Evolutionary conservation across 108 stramenopile species (phyloP).

Genomic region (Discostella pseudostelligera): DNA sequence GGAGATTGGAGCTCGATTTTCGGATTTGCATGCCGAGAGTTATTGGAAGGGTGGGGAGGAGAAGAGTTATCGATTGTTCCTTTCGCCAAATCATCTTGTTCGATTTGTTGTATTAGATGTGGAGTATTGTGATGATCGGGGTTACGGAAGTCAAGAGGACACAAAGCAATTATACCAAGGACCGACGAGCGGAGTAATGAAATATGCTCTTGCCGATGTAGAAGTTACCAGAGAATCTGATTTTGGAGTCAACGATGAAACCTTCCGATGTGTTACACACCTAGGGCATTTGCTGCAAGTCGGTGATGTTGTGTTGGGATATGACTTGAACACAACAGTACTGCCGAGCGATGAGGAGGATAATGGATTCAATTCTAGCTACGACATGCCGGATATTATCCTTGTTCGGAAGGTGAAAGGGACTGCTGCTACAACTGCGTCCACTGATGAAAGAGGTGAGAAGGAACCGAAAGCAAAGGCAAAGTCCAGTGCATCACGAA

Average conservation of each 20-base stretch:
- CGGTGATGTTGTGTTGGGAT: conserved; percentile 95
- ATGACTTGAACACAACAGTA: conserved; percentile 80
- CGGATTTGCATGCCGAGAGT: conserved; percentile 57
- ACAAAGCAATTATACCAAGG: conserved; percentile 36
- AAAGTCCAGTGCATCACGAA: conserved; percentile 56
- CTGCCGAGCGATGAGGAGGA: conserved; percentile 57
- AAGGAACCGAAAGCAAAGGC: conserved; percentile 24
- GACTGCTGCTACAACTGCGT: conserved; percentile 1
- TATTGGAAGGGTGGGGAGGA: conserved; percentile 79
- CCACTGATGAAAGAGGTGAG: conserved; percentile 10
- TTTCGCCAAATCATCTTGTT: conserved; percentile 67
- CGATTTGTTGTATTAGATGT: conserved; percentile 93
- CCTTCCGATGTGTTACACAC: conserved; percentile 87
- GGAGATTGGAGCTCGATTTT: conserved; percentile 28
- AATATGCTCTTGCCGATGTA: conserved; percentile 91
- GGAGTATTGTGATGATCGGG: conserved; percentile 60
- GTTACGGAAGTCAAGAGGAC: conserved; percentile 8
- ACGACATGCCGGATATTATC: conserved; percentile 91
- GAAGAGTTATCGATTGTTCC: conserved; percentile 62
- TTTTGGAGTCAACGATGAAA: conserved; percentile 88
- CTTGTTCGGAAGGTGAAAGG: conserved; percentile 91
- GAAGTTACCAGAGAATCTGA: conserved; percentile 90
- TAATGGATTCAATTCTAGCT: conserved; percentile 47
- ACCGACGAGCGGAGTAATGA: conserved; percentile 39
- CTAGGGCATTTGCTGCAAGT: conserved; percentile 88